Evolutionary conservation across 805 yeast genomes (phyloP), one percentile per base, ranked within the genome.

Genomic region (Brettanomyces anomalus): DNA sequence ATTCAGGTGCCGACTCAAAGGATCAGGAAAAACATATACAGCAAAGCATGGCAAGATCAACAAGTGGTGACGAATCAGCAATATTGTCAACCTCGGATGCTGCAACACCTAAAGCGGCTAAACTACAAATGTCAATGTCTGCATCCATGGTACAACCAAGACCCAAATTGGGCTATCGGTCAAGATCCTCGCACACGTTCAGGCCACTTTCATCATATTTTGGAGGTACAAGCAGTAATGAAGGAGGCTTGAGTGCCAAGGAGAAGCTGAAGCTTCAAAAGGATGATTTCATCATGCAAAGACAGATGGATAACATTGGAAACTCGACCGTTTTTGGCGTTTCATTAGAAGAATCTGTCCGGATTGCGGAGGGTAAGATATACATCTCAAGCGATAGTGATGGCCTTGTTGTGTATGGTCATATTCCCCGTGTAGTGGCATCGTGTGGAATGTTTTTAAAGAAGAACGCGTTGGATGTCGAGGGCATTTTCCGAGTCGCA

Each of bases 361-460:
- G 71, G 30, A 73, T 80, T 46, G 96, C 97, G 0, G 79, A 80
- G 45, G 95, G 89, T 15, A 72, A 77, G 39, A 84, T 87, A 42
- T 75, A 81, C 32, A 76, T 84, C 6, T 68, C 81, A 36, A 74
- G 76, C 48, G 71, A 72, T 53, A 77, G 77, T 48, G 78, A 79
- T 51, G 81, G 79, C 21, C 75, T 79, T 45, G 75, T 84, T 28
- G 78, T 81, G 40, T 93, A 86, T 58, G 98, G 97, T 18, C 70
- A 79, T 42, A 85, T 93, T 16, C 99, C 99, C 0, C 74, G 87
- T 15, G 83, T 93, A 13, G 94, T 93, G n/a, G 97, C 97, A 14
- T 84, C 87, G 52, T 90, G 98, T 65, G 97, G 97, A 1, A 80
- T 85, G 0, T 89, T 65, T 55, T 64, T 93, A 46, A 90, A 93